Conservation (phyloP, 495 filamentous ascomycete species). For the Hyaloscypha finlandica region DNA sequence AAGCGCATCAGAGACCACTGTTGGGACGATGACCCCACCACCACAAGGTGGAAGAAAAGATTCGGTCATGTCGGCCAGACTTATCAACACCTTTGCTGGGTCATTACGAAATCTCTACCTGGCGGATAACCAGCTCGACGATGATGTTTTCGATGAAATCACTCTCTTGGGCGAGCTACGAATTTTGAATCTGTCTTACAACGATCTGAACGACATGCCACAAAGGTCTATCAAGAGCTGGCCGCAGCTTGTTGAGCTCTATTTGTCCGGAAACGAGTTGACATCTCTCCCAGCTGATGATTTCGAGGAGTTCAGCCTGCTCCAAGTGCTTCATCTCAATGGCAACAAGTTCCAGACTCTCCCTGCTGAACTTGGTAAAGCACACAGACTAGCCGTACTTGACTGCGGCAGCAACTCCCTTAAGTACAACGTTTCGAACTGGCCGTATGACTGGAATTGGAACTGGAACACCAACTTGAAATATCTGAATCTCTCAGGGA, state of each 20-base stretch:
- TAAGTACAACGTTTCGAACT: conserved; percentile 99
- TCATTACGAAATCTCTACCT: conserved; percentile 82
- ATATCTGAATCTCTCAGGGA: conserved; percentile 95
- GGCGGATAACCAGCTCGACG: conserved; percentile 90
- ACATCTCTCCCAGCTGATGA: conserved; percentile 92
- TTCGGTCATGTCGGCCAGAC: conserved; percentile 72
- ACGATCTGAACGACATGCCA: conserved; percentile 89
- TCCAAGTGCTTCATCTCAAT: conserved; percentile 94
- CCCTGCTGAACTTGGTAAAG: conserved; percentile 92
- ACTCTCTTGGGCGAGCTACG: conserved; percentile 80
- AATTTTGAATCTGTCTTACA: conserved; percentile 92
- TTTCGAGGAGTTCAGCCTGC: conserved; percentile 78
- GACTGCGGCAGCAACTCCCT: conserved; percentile 96
- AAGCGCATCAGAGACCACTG: conserved; percentile 43
- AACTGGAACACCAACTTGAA: conserved; percentile 94
- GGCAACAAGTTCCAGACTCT: conserved; percentile 96
- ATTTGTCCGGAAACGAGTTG: conserved; percentile 93
- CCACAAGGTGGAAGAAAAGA: conserved; percentile 68
- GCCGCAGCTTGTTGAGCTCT: conserved; percentile 86
- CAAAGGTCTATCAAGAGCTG: conserved; percentile 83
- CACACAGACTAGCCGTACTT: conserved; percentile 83
- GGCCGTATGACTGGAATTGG: conserved; percentile 99
- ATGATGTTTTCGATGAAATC: conserved; percentile 92
- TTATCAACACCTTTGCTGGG: conserved; percentile 80
- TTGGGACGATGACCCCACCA: conserved; percentile 56